Base-by-base conservation (phyloP, 371 early-diverging fungal species). In the Lichtheimia ramosa region DNA sequence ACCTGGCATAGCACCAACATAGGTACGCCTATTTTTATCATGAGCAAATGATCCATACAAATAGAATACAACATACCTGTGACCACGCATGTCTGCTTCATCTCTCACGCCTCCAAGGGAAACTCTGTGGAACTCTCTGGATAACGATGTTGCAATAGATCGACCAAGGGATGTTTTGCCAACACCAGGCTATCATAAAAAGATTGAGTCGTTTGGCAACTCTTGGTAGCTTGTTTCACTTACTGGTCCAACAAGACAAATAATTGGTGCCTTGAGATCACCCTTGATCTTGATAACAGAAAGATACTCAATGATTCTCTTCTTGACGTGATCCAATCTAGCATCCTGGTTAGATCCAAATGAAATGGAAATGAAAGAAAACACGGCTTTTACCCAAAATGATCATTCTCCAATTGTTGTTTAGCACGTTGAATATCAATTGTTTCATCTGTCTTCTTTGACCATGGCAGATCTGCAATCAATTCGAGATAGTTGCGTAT, bases 1-100 rank as follows among this genome's bases (percentile, higher is more conserved):
- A 13, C 96, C 96, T 3, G 96, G 96, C 77, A 93, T 74, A 18
- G 93, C 88, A 20, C 94, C 96, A 21, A 96, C 86, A 77, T 96
- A 96, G 8, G 96, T 96, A 20, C 94, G 81, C 14, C 94, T 83
- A 70, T 96, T 94, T 15, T 94, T 83, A 0, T 46, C 5, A n/a
- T 46, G 15, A 46, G 4, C 7, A 4, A 8, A 34, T 34, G 10
- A 46, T 20, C 0, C 46, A 18, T n/a, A 8, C 8, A 2, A 46
- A 18, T 5, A 46, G 46, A 18, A 46, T 1, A 46, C n/a, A 6
- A 18, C 3, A 46, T 50, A 16, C 21, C 34, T 34, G 34, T 34
- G 34, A 34, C 34, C 66, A 74, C 74, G 83, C 63, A 96, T 91
- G 61, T 94, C 94, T 4, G 93, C 90, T 70, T 92, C 94, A 63